phyloP scores from a whole-genome alignment of 139 green algal species.

The Chlamydomonas schloesseri region DNA sequence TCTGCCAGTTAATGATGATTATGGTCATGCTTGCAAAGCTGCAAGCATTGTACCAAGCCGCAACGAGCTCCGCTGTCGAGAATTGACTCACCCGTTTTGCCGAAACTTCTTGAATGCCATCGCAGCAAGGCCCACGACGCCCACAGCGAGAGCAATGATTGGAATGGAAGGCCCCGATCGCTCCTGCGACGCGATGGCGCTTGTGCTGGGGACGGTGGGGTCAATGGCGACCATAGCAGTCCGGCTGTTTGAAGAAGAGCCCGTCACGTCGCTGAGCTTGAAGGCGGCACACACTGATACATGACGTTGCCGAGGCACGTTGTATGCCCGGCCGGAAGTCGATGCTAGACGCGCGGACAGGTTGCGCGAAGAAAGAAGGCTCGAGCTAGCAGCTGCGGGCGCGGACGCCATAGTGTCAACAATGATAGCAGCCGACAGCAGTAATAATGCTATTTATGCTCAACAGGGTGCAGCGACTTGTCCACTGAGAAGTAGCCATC shows the following conservation, averaged over 20 bases:
- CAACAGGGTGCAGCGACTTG: too few species aligned
- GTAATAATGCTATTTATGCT: too few species aligned
- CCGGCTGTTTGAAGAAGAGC: not conserved
- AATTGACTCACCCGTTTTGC: not conserved
- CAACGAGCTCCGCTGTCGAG: not conserved
- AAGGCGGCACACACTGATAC: not conserved
- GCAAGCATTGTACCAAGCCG: not conserved
- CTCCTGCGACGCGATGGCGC: not conserved
- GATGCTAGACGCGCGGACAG: too few species aligned
- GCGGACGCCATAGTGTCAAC: too few species aligned
- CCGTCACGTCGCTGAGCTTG: not conserved
- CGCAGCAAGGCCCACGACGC: not conserved
- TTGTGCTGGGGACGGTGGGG: not conserved
- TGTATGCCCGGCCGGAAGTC: too few species aligned
- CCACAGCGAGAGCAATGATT: not conserved
- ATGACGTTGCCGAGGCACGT: too few species aligned
- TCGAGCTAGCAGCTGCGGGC: too few species aligned
- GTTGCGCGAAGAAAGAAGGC: too few species aligned
- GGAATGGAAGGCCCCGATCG: not conserved
- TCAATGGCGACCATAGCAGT: conserved; percentile 28
- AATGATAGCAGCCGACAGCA: too few species aligned
- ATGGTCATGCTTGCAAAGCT: not conserved
- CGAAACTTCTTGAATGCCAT: conserved; percentile 22
- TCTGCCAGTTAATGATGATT: too few species aligned
- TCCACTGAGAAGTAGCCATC: too few species aligned